Evolutionary conservation across 2,329 filamentous ascomycete genomes (phyloP), one percentile per base, ranked within the genome.

Genomic region (Paracamarosporium sp.): DNA sequence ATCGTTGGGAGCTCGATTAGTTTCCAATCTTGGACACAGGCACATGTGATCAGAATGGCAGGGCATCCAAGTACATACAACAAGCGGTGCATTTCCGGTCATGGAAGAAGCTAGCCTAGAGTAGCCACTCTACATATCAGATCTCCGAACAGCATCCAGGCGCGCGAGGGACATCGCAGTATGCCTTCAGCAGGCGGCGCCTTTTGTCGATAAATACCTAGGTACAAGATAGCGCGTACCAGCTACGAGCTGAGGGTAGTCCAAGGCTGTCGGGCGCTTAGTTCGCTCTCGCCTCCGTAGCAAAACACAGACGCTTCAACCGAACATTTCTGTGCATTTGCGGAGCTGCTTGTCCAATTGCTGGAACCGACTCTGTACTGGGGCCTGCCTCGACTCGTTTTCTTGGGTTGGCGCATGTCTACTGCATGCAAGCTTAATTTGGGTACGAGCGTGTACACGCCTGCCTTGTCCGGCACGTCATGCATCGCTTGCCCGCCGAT

Each of bases 261-360:
- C 72, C 68, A 68, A 70, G 75, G 71, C 61, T 64, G 57, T 57
- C 47, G 63, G 66, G 66, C 65, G 56, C 48, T 79, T 79, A 79
- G 84, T 84, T 77, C 85, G 86, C 85, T 86, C 86, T 85, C 79
- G 79, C 78, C 74, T 88, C 85, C 87, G 87, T 91, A 90, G 89
- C 88, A 89, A 86, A 88, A 80, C 78, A 80, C 79, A 79, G 75
- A 76, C 72, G 75, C 66, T 76, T 77, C 75, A 75, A 64, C 71
- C 72, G 73, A 76, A 61, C 68, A 71, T 66, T 59, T 74, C 71
- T 76, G 74, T 77, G 74, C 71, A 72, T 74, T 73, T 74, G 70
- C 71, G 65, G 56, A 69, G 68, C 72, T 75, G 63, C 69, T 68
- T 72, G 62, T 64, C 61, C 62, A 63, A 73, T 44, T 41, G 50